Evolutionary conservation across 495 filamentous ascomycete genomes (phyloP), one percentile per base, ranked within the genome.

Genomic region (Daldinia childiae): DNA sequence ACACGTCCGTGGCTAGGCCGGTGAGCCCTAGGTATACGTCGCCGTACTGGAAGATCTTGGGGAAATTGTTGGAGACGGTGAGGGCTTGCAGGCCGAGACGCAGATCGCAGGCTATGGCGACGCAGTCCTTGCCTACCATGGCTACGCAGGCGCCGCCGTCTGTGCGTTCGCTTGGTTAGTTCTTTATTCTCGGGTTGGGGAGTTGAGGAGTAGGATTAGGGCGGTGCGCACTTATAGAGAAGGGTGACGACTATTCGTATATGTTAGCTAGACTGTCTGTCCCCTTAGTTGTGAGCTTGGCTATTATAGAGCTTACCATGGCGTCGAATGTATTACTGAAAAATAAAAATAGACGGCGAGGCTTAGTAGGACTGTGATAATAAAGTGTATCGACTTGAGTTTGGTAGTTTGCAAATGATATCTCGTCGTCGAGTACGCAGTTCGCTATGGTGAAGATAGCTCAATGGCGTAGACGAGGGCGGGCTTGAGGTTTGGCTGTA

Each of bases 121-220:
- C 95, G 82, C 95, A 99, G 90, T 97, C 93, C 82, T 98, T 98
- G 86, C 95, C 95, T 62, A 95, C 93, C 95, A 98, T 99, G 79
- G 93, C 94, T 75, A 97, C 92, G 84, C 91, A 94, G 84, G 94
- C 94, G 80, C 94, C 94, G 83, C 94, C 94, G 88, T 97, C 93
- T 97, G 77, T 54, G 41, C 45, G 62, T 26, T 32, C 15, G 52
- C 12, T 27, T 5, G 19, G 24, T 51, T 59, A 66, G 70, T 36
- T 71, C 66, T 27, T 15, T 39, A 12, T 52, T 58, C 17, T 21
- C 1, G 32, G 24, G 24, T 43, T 45, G 32, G 29, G 30, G 7
- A 5, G 27, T 6, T 0, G 27, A 8, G 12, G 24, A 48, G 39
- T 17, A 59, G 54, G 50, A 14, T 9, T 24, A 56, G 45, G 48